These are phyloP conservation scores for Geosmithia putterillii DNA, from an alignment of 2,329 filamentous ascomycete genomes.

Conservation along the genomic window DNA sequence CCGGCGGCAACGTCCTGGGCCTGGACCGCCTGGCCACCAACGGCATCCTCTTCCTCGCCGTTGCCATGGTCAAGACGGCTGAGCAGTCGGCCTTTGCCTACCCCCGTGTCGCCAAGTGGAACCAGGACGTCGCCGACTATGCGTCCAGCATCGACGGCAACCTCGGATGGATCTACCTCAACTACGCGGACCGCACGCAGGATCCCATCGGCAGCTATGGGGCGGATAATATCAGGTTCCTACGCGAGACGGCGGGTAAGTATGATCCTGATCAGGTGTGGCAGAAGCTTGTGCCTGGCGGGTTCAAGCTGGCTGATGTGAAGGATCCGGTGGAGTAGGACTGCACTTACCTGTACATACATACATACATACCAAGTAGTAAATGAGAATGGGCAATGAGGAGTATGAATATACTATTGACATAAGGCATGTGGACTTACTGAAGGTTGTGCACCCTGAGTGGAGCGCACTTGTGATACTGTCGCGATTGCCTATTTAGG, in stretches of 20 bases:
- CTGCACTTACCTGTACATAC: no score
- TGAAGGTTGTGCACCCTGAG: no score
- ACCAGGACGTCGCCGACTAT: conserved; percentile 11
- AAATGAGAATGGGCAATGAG: no score
- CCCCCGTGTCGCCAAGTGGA: conserved; percentile 10
- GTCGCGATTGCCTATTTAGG: no score
- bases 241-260: conserved; percentile 13
- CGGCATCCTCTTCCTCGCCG: conserved; percentile 19
- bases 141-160: conserved; percentile 13
- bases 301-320: conserved; percentile 28
- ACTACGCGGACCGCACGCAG: conserved; percentile 22
- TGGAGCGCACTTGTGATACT: no score
- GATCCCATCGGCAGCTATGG: conserved; percentile 20
- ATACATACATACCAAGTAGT: no score
- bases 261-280: conserved; percentile 22
- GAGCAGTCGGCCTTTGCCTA: conserved; percentile 16
- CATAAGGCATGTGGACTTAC: no score
- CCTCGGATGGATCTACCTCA: conserved; percentile 25
- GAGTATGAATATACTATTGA: no score
- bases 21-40: conserved; percentile 19
- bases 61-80: conserved; percentile 23
- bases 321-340: no score
- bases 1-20: conserved; percentile 18
- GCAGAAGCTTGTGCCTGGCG: conserved; percentile 12
- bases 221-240: conserved; percentile 15